Conservation (phyloP, 192 early-diverging fungal genomes). For the Gaertneriomyces sp. region DNA sequence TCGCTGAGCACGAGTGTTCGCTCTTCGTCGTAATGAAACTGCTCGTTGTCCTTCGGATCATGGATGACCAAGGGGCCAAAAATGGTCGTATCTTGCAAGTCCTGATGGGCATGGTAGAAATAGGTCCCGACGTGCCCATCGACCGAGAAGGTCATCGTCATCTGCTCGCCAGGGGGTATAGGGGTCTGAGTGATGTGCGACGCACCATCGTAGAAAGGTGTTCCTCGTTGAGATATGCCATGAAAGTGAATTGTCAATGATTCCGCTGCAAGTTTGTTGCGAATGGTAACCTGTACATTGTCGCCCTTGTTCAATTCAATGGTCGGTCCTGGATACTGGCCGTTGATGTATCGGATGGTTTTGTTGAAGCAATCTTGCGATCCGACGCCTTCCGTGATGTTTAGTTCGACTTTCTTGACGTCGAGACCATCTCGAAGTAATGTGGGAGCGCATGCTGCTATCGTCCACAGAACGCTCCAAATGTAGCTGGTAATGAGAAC, state of each 20-base stretch:
- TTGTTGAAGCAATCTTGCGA: not conserved
- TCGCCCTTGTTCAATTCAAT: not conserved
- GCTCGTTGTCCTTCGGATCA: not conserved
- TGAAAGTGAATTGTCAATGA: not conserved
- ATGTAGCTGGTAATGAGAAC: no score
- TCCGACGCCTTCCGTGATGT: not conserved
- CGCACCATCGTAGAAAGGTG: conserved; percentile 2
- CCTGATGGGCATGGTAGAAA: conserved; percentile 6
- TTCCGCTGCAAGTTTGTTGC: not conserved
- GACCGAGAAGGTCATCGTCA: not conserved
- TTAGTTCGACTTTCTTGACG: not conserved
- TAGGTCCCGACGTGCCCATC: not conserved
- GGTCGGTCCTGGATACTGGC: not conserved
- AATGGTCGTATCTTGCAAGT: not conserved
- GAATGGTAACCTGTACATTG: not conserved
- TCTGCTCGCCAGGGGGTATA: not conserved
- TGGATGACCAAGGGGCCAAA: conserved; percentile 4
- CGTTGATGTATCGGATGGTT: conserved; percentile 8
- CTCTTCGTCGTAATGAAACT: not conserved
- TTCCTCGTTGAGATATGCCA: not conserved
- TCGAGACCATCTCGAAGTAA: no score
- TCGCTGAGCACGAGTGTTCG: conserved; percentile 1
- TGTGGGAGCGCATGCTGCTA: no score
- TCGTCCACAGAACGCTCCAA: no score
- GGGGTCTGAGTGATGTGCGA: not conserved